These are phyloP conservation scores for Hymenoscyphus repandus DNA, from an alignment of 2,329 filamentous ascomycete species.

Conservation along the genomic window DNA sequence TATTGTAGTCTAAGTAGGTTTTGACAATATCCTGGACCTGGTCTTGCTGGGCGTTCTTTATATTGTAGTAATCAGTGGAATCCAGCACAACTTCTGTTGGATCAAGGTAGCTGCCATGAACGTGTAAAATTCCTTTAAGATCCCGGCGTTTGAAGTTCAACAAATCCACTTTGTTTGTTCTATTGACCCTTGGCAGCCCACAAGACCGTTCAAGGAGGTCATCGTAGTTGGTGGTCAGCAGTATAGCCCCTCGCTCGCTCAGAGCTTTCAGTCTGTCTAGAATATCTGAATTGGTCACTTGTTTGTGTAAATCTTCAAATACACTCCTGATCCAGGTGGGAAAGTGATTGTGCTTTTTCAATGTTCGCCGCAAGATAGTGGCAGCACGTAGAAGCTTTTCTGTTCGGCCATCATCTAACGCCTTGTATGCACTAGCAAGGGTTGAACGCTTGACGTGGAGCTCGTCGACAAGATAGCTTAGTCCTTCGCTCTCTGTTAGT, in stretches of 20 bases:
- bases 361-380: neutral
- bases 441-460: neutral
- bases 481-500: no score
- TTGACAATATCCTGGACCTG: constrained; percentile 2
- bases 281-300: neutral
- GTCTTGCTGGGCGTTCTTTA: neutral
- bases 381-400: constrained; percentile 4
- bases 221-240: constrained; percentile 7
- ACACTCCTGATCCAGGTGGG: neutral
- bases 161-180: constrained; percentile 1
- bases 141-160: constrained; percentile 3
- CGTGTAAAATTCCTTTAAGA: constrained; percentile 2
- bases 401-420: neutral
- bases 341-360: constrained; percentile 1
- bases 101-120: constrained; percentile 5
- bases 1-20: neutral
- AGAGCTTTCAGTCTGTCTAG: neutral
- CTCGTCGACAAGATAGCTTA: neutral
- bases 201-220: constrained; percentile 5
- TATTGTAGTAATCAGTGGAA: constrained; percentile 4
- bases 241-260: constrained; percentile 1
- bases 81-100: constrained; percentile 3
- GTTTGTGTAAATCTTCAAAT: neutral
- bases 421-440: neutral
- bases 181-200: neutral